These are phyloP conservation scores for Mayamaea pseudoterrestris DNA, from an alignment of 108 stramenopile species.

Conservation along the genomic window DNA sequence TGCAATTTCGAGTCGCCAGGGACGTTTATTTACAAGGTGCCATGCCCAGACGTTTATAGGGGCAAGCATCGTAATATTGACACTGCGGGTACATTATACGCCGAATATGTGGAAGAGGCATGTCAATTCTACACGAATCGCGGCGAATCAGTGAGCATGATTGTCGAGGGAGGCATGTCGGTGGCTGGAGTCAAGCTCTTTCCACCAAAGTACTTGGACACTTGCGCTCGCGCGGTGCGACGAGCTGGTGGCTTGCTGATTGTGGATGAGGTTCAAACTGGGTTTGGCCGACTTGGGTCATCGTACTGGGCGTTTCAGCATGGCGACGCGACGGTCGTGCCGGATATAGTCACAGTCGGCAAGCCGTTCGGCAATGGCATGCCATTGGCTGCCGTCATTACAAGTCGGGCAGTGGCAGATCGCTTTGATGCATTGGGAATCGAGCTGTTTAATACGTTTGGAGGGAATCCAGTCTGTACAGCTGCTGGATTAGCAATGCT, in stretches of 20 bases:
- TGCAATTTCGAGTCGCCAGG: no score
- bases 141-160: constrained; percentile 61
- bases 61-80: constrained; percentile 33
- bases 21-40: constrained; percentile 69
- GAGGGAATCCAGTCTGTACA: constrained; percentile 81
- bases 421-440: constrained; percentile 77
- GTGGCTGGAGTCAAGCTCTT: constrained; percentile 85
- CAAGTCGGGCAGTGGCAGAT: constrained; percentile 56
- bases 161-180: constrained; percentile 85
- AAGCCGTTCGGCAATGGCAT: constrained; percentile 97
- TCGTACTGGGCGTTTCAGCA: constrained; percentile 90
- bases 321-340: constrained; percentile 52
- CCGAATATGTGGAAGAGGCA: constrained; percentile 49
- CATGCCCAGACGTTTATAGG: constrained; percentile 80
- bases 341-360: constrained; percentile 93
- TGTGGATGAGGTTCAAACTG: constrained; percentile 97
- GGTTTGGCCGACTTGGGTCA: constrained; percentile 82
- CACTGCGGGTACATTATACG: constrained; percentile 44
- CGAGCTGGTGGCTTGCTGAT: constrained; percentile 85
- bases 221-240: constrained; percentile 64
- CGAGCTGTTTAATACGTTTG: constrained; percentile 97
- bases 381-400: constrained; percentile 89
- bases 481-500: constrained; percentile 85
- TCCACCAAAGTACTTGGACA: constrained; percentile 59
- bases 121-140: constrained; percentile 27